Conservation (phyloP, 768 basidiomycete genomes). For the Lenzites betulinus region DNA sequence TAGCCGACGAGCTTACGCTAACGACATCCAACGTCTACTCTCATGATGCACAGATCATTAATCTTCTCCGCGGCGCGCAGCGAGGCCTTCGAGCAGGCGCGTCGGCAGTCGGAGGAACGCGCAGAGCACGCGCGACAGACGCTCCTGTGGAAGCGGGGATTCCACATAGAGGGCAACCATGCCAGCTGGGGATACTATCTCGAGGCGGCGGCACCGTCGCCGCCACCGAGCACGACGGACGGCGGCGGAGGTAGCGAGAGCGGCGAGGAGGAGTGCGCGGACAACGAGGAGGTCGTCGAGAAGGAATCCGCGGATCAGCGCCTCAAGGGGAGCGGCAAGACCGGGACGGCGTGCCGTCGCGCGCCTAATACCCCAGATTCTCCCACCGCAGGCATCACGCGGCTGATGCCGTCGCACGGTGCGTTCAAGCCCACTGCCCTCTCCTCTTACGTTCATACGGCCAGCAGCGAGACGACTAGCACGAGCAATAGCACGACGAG, state of each 20-base stretch:
- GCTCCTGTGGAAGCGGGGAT: conserved; percentile 17
- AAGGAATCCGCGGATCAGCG: not conserved
- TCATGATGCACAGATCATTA: conserved; percentile 11
- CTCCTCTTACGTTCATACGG: conserved; percentile 6
- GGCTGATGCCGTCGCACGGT: conserved; percentile 20
- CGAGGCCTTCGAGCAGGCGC: conserved; percentile 14
- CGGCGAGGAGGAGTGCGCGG: conserved; percentile 2
- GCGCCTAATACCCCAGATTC: conserved; percentile 1
- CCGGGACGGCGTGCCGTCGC: conserved; percentile 1
- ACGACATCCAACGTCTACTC: conserved; percentile 4
- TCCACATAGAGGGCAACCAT: conserved; percentile 9
- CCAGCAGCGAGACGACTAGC: conserved; percentile 12
- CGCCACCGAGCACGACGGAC: conserved; percentile 1
- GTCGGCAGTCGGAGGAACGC: conserved; percentile 7
- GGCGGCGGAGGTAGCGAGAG: not conserved
- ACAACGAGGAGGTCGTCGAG: too few species aligned
- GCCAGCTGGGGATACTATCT: conserved; percentile 24
- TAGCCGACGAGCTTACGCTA: not conserved
- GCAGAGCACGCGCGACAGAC: not conserved
- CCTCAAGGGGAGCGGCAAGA: not conserved
- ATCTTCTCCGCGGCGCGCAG: conserved; percentile 22
- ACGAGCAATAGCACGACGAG: not conserved
- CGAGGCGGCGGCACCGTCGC: conserved; percentile 8
- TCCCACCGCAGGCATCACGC: not conserved
- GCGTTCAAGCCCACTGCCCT: not conserved